phyloP scores from a whole-genome alignment of 257 asterid genomes.

The Sherardia arvensis region DNA sequence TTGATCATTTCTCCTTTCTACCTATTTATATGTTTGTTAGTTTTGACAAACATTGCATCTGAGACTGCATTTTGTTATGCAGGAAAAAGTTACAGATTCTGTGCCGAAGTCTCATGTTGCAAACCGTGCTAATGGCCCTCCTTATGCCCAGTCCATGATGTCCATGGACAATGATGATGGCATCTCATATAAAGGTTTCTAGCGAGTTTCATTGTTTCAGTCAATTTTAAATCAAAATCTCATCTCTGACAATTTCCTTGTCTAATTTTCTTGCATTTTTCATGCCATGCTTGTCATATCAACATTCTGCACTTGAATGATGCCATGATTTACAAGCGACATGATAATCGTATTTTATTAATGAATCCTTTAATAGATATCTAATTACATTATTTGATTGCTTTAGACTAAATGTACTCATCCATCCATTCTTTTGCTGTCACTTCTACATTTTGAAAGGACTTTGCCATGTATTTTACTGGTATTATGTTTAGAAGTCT shows the following conservation, averaged over 20 bases:
- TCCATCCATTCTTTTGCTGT: neutral
- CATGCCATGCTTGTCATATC: neutral
- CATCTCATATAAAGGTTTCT: constrained; percentile 64
- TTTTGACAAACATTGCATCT: constrained; percentile 10
- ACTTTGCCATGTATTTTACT: too few species aligned
- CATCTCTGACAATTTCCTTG: neutral
- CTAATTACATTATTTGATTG: neutral
- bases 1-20: neutral
- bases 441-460: neutral
- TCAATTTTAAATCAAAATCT: neutral
- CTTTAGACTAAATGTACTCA: neutral
- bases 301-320: neutral
- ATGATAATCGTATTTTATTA: neutral
- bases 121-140: constrained; percentile 54
- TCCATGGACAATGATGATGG: constrained; percentile 79
- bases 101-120: constrained; percentile 57
- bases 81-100: constrained; percentile 71
- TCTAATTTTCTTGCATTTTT: neutral
- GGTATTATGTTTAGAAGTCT: neutral
- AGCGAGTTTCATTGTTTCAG: constrained; percentile 2
- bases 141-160: constrained; percentile 54
- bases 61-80: constrained; percentile 17
- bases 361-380: neutral
- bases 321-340: neutral
- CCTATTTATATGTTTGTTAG: constrained; percentile 5